A percentile compares a stretch with the other conserved stretches of the same genome.
Conservation (phyloP, 2,329 filamentous ascomycete species). For the Delphinella strobiligena region DNA sequence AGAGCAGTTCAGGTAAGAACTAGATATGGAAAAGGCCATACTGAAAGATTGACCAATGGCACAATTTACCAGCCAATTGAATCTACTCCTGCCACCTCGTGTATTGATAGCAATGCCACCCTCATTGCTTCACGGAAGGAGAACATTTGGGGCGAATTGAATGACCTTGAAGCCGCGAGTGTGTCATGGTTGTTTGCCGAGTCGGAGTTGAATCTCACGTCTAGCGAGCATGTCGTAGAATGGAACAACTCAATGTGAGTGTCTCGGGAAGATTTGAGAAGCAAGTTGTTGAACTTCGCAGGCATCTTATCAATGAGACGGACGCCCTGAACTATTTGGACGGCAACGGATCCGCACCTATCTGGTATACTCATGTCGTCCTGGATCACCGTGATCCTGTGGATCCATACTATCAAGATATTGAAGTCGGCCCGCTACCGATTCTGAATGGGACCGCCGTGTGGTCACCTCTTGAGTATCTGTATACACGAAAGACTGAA, state of each 20-base stretch:
- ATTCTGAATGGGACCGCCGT: conserved; percentile 27
- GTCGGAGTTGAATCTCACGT: conserved; percentile 26
- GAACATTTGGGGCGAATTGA: conserved; percentile 32
- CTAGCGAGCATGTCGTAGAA: conserved; percentile 13
- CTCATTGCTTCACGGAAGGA: conserved; percentile 24
- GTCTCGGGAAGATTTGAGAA: background rate
- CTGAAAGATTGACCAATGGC: too few relatives aligned
- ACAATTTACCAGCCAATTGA: too few relatives aligned
- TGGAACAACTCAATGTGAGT: conserved; percentile 15
- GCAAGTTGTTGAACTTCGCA: background rate
- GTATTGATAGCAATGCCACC: conserved; percentile 7
- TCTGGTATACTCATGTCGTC: conserved; percentile 32
- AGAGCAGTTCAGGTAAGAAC: too few relatives aligned
- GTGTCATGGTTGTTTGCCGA: conserved; percentile 30
- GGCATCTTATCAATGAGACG: conserved; percentile 31
- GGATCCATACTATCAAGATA: conserved; percentile 27
- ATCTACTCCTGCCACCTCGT: conserved; percentile 4
- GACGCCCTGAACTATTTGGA: conserved; percentile 36
- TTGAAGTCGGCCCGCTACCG: conserved; percentile 39
- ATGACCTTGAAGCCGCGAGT: conserved; percentile 25
- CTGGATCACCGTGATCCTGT: conserved; percentile 29
- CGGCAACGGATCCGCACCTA: conserved; percentile 22
- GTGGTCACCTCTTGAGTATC: conserved; percentile 30
- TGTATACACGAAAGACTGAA: conserved; percentile 27
- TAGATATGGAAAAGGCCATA: too few relatives aligned